Base-by-base conservation (phyloP, 2,329 filamentous ascomycete species). In the Aspergillus sp. region DNA sequence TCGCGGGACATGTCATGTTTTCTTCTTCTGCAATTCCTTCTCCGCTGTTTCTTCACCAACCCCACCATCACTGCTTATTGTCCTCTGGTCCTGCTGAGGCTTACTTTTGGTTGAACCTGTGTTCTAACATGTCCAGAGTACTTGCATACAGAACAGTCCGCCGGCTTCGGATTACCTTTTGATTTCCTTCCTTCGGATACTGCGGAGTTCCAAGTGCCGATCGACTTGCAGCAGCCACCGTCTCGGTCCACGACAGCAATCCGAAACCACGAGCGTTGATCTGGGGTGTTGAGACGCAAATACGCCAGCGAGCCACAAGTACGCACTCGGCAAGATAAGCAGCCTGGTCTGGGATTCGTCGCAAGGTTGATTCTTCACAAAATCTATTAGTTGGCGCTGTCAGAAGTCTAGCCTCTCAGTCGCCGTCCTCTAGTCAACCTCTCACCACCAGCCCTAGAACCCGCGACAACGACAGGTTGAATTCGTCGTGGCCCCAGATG, bases 361-460 rank as follows among this genome's bases (percentile, higher is more conserved):
- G 48, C 59, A 56, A 43, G 45, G 60, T 66, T 63, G 57, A 62
- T 63, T 64, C 59, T 59, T 61, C 59, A 61, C 51, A 67, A 54
- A 54, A 48, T 66, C 68, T 60, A 53, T 48, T 64, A 60, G 51
- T 62, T 50, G 49, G 48, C 46, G 54, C 52, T 61, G 59, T 63
- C 52, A 41, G 34, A 61, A 60, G 52, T 23, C 61, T 62, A 66
- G 60, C 59, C 47, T 63, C 28, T 63, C 66, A 60, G 65, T 63
- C 63, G 65, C 69, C 19, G 19, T 19, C 60, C 62, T 60, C 66
- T 63, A 59, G 62, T 69, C 43, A 59, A 63, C 66, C 68, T 59
- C 68, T 64, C 63, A 70, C 64, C 28, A 72, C 66, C 66, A 64
- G 51, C 57, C 51, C 53, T 51, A 30, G 53, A 56, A 43, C 54